phyloP scores from a whole-genome alignment of 2,329 filamentous ascomycete species.

The Colletotrichum tropicicola region DNA sequence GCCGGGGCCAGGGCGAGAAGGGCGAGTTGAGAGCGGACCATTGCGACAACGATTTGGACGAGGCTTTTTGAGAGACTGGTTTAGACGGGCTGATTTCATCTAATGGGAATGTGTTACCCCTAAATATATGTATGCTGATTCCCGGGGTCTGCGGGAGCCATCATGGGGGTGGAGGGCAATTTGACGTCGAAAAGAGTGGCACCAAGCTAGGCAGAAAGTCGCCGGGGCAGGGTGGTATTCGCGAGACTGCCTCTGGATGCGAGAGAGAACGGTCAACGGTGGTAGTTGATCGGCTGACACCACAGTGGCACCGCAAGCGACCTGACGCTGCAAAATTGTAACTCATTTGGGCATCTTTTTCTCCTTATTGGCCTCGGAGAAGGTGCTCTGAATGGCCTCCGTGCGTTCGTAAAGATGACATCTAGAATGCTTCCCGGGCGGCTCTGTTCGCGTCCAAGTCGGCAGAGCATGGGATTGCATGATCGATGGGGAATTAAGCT shows the following conservation, averaged over 20 bases:
- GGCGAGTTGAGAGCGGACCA: background rate
- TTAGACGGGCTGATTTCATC: too few species aligned
- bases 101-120: too few species aligned
- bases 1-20: constrained; percentile 9
- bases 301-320: too few species aligned
- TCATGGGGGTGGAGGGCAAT: too few species aligned
- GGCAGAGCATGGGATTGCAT: background rate
- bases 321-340: background rate
- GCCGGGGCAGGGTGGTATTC: background rate
- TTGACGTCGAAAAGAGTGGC: background rate
- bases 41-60: background rate
- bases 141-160: too few species aligned
- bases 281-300: too few species aligned
- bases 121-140: too few species aligned
- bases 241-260: too few species aligned
- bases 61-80: background rate
- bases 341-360: background rate
- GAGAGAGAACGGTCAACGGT: too few species aligned
- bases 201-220: background rate
- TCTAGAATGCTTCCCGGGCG: background rate
- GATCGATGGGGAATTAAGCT: constrained; percentile 4
- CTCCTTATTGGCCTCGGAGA: background rate
- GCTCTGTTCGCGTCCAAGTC: background rate
- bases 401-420: background rate
- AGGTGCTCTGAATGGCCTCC: background rate